Evolutionary conservation across 1,284 basidiomycete species (phyloP), one percentile per base, ranked within the genome.

Genomic region (Earliella scabrosa): DNA sequence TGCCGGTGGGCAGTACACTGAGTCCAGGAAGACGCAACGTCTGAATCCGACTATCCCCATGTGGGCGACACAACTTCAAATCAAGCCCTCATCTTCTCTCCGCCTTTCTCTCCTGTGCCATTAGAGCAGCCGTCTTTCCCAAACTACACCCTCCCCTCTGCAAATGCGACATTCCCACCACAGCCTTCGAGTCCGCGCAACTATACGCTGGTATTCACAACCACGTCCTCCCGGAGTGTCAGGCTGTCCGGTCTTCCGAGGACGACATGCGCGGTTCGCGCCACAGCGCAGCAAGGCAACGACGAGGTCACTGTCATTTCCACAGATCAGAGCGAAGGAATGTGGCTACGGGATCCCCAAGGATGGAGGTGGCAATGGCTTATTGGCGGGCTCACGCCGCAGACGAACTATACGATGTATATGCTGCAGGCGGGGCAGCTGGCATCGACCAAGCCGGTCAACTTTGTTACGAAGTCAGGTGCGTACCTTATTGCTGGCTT

Each of bases 11-110:
- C 14, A 11, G 20, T 23, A 10, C 45, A 35, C 26, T 29, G 50
- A 48, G 5, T 10, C 10, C 10, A 20, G 16, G 1, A 27, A 61
- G 52, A 51, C 31, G 39, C 56, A 3, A 58, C 52, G 24, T 45
- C 55, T 7, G 45, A 77, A 49, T 50, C 77, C 2, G 69, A 83
- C 4, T 66, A 79, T 1, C 90, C 89, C 0, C 70, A 88, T 1
- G 74, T 94, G 0, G 91, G 89, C 4, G 93, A 95, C 67, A 87
- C 90, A 1, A 92, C 91, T 0, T 76, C 85, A 1, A 87, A 85
- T 52, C 83, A 88, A 66, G 88, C 83, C 0, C 73, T 95, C n/a
- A 66, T 95, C 13, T 92, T 92, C 70, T 94, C 92, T 0, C 83
- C 86, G 0, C 71, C 85, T 0, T 65, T 67, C 47, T 71, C 75